These are phyloP conservation scores for Alternaria rosae DNA, from an alignment of 2,329 filamentous ascomycete genomes.

Conservation along the genomic window DNA sequence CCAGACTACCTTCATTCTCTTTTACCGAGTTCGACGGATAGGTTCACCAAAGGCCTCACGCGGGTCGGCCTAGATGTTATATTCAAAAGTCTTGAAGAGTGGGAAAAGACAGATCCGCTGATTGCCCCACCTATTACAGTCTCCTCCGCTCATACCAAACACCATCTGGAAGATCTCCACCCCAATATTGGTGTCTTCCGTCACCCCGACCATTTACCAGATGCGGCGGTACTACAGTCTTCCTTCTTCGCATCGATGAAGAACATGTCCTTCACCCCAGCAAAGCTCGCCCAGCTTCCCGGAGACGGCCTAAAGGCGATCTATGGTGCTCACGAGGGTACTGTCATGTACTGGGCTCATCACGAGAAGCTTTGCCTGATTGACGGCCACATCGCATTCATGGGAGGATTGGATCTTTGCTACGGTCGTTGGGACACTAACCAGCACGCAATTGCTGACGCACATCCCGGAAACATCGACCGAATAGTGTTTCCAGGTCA, in stretches of 20 bases:
- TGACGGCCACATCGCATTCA: conserved; percentile 82
- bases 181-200: conserved; percentile 88
- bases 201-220: conserved; percentile 86
- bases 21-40: conserved; percentile 51
- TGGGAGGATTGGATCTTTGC: conserved; percentile 87
- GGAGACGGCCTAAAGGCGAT: conserved; percentile 77
- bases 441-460: conserved; percentile 83
- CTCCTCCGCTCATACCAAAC: conserved; percentile 78
- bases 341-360: conserved; percentile 90
- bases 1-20: conserved; percentile 55
- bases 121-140: conserved; percentile 58
- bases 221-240: conserved; percentile 70
- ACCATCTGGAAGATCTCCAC: conserved; percentile 76
- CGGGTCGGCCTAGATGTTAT: conserved; percentile 53
- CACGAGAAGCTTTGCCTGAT: conserved; percentile 90
- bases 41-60: conserved; percentile 51
- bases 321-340: conserved; percentile 81
- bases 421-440: conserved; percentile 90
- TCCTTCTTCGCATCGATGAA: conserved; percentile 64
- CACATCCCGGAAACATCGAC: conserved; percentile 78
- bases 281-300: conserved; percentile 69
- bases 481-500: conserved; percentile 85
- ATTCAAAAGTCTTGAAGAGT: conserved; percentile 55
- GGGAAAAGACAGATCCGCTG: conserved; percentile 56
- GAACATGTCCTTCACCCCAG: conserved; percentile 62